These are phyloP conservation scores for Rhodosporidiobolus sp. DNA, from an alignment of 768 basidiomycete species.

Conservation along the genomic window DNA sequence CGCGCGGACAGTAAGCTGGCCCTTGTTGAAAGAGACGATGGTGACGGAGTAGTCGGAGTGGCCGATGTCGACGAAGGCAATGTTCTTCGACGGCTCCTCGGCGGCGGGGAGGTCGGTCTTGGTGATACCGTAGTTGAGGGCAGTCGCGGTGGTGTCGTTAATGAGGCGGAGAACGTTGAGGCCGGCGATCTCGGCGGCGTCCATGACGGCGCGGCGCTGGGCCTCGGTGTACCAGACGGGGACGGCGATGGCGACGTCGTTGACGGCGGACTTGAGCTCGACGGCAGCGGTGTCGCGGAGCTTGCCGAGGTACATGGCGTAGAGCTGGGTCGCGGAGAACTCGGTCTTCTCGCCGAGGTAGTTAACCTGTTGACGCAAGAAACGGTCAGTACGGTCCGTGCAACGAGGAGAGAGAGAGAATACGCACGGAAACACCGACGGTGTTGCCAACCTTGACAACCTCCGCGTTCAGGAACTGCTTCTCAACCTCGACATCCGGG, in stretches of 20 bases:
- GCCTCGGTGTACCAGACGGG: slow-evolving; percentile 96
- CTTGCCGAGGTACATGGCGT: slow-evolving; percentile 86
- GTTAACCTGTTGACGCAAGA: slow-evolving; percentile 60
- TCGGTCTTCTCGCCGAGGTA: slow-evolving; percentile 75
- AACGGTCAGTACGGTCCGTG: neutral
- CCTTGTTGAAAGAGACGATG: slow-evolving; percentile 90
- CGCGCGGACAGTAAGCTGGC: slow-evolving; percentile 77
- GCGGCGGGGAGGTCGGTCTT: slow-evolving; percentile 88
- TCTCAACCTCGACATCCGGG: slow-evolving; percentile 79
- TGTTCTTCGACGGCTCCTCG: slow-evolving; percentile 71
- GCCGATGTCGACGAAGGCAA: slow-evolving; percentile 93
- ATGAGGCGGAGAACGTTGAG: slow-evolving; percentile 90
- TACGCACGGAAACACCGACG: slow-evolving; percentile 76
- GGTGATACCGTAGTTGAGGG: slow-evolving; percentile 97
- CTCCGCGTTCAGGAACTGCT: slow-evolving; percentile 82
- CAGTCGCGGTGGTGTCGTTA: slow-evolving; percentile 93
- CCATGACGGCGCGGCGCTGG: slow-evolving; percentile 83
- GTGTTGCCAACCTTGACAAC: slow-evolving; percentile 79
- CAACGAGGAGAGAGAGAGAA: neutral
- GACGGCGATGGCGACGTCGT: slow-evolving; percentile 91
- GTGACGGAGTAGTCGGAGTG: slow-evolving; percentile 85
- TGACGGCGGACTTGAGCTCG: slow-evolving; percentile 81
- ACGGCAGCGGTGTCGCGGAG: slow-evolving; percentile 77
- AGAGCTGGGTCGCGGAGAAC: slow-evolving; percentile 86
- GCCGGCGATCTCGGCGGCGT: slow-evolving; percentile 83